These are phyloP conservation scores for Clathrus columnatus DNA, from an alignment of 768 basidiomycete genomes.

Conservation along the genomic window DNA sequence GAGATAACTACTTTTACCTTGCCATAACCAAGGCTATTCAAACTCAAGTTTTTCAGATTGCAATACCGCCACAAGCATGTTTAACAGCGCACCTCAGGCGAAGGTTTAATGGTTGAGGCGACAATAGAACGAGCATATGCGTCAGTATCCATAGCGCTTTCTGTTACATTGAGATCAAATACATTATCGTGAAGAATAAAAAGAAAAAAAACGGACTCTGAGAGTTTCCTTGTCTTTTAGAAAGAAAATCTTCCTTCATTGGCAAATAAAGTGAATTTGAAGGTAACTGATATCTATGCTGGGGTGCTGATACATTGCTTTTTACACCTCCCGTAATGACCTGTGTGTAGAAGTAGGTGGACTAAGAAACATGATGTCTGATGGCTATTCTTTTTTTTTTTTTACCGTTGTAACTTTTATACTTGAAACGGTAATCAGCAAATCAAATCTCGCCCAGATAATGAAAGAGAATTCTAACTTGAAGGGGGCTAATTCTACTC, in stretches of 20 bases:
- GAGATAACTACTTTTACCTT: not conserved
- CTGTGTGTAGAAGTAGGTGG: not conserved
- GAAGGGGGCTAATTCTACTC: slow-evolving; percentile 15
- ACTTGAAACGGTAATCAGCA: not conserved
- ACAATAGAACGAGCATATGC: slow-evolving; percentile 9
- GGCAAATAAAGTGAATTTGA: slow-evolving; percentile 5
- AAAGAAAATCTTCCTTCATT: slow-evolving; percentile 7
- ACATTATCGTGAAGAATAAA: not conserved
- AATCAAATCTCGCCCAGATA: not conserved
- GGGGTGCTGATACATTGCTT: slow-evolving; percentile 5
- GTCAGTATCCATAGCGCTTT: slow-evolving; percentile 2
- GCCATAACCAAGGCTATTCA: slow-evolving; percentile 4
- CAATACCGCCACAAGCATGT: not conserved
- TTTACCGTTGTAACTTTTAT: slow-evolving; percentile 10
- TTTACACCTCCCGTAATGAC: slow-evolving; percentile 9
- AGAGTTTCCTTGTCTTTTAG: slow-evolving; percentile 3
- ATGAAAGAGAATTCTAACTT: slow-evolving; percentile 7
- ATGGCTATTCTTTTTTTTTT: not conserved
- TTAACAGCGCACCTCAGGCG: not conserved
- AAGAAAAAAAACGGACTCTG: not conserved
- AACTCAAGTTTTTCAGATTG: not conserved
- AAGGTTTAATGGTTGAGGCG: slow-evolving; percentile 2
- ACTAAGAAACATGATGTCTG: not conserved
- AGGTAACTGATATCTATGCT: not conserved
- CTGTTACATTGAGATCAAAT: not conserved